Evolutionary conservation across 257 asterid species (phyloP).

Genomic region (Petrea volubilis): DNA sequence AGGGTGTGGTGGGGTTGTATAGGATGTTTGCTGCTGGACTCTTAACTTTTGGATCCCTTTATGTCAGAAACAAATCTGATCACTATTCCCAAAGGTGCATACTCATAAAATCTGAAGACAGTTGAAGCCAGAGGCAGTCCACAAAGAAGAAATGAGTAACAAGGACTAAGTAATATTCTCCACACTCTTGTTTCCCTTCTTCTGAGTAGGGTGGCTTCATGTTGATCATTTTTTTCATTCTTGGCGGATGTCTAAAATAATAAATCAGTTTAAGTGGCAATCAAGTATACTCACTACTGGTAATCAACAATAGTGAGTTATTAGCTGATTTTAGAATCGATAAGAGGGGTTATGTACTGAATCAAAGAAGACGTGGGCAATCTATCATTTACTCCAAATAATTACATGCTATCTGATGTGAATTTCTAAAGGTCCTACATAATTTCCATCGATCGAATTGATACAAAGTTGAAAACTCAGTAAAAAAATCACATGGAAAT

Average conservation of each 20-base stretch:
- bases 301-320: neutral
- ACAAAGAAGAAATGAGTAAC: conserved; percentile 3
- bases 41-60: neutral
- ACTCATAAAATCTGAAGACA: neutral
- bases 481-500: neutral
- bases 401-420: neutral
- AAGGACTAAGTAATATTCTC: neutral
- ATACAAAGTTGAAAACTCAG: neutral
- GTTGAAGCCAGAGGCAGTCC: too few species aligned
- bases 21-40: neutral
- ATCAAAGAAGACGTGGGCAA: neutral
- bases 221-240: neutral
- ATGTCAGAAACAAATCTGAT: neutral
- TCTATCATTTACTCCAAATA: conserved; percentile 1
- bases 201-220: neutral
- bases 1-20: neutral
- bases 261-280: neutral
- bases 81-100: neutral
- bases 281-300: neutral
- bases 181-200: neutral
- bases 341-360: conserved; percentile 6
- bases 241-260: neutral
- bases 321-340: conserved; percentile 1
- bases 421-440: neutral
- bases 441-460: conserved; percentile 9